Evolutionary conservation across 163 green algal species (phyloP), one percentile per base, ranked within the genome.

Genomic region (Chloromonas sp.): DNA sequence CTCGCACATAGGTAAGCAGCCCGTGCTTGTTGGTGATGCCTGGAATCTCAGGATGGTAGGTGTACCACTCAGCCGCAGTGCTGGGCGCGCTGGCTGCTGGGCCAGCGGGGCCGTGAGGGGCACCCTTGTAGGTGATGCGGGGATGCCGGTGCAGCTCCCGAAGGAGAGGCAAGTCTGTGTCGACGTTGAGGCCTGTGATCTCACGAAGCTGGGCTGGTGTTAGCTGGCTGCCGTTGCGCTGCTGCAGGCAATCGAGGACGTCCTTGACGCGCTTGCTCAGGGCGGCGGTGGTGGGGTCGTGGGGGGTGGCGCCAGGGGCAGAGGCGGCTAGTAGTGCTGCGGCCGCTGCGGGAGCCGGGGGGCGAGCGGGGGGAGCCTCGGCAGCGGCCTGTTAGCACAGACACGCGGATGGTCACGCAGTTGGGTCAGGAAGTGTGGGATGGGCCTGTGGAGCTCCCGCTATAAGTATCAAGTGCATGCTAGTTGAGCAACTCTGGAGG

Each of bases 1-100:
- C 84, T 0, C 84, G 79, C 15, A 87, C 78, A 62, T 84, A 87
- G 79, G 84, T 87, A 57, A 87, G 79, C 84, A 87, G 60, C 2
- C 77, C 80, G 14, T 58, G n/a, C n/a, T 81, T 81, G 79, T 87
- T 79, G 0, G 71, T 79, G 11, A 87, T 66, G 15, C 79, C 79
- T 60, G 79, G 79, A 2, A 84, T 81, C 14, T 84, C 61, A 74
- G 84, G 84, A 13, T 70, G 66, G 79, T 87, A 87, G 0, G 81
- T 60, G 57, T 84, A 84, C 81, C 81, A 81, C 2, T 57, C n/a
- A 15, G 77, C 77, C 15, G 77, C 57, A 2, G 77, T 36, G 1
- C 1, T n/a, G 77, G 77, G n/a, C 36, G 14, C n/a, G 8, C 14
- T n/a, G 13, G 77, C 77, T 11, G 77, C 77, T 60, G 5, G 5